These are phyloP conservation scores for Phytophthora boehmeriae DNA, from an alignment of 352 stramenopile genomes.

Conservation along the genomic window DNA sequence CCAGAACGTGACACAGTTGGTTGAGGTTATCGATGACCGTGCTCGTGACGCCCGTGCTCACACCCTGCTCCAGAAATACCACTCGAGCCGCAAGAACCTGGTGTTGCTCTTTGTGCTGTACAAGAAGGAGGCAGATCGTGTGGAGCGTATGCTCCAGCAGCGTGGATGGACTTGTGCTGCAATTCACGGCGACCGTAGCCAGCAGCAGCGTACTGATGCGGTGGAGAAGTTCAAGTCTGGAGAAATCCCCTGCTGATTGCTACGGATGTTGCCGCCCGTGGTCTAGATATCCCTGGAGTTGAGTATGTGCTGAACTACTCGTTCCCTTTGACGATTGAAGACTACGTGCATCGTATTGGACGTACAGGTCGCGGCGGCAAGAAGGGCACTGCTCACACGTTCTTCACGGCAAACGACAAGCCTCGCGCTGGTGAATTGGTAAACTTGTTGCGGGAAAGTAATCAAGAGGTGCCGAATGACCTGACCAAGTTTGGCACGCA, in stretches of 20 bases:
- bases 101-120: slow-evolving; percentile 98
- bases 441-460: slow-evolving; percentile 95
- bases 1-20: slow-evolving; percentile 94
- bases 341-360: slow-evolving; percentile 97
- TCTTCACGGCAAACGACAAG: slow-evolving; percentile 98
- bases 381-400: slow-evolving; percentile 96
- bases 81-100: slow-evolving; percentile 90
- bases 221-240: slow-evolving; percentile 96
- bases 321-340: slow-evolving; percentile 98
- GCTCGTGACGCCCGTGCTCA: slow-evolving; percentile 87
- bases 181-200: slow-evolving; percentile 97
- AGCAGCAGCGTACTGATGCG: slow-evolving; percentile 91
- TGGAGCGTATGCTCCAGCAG: slow-evolving; percentile 93
- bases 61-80: slow-evolving; percentile 94
- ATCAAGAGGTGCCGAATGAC: slow-evolving; percentile 92
- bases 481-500: slow-evolving; percentile 98
- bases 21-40: slow-evolving; percentile 95
- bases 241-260: slow-evolving; percentile 94
- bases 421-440: slow-evolving; percentile 95
- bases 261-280: slow-evolving; percentile 96
- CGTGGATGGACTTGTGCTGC: slow-evolving; percentile 93
- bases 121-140: slow-evolving; percentile 98
- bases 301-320: slow-evolving; percentile 98
- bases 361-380: slow-evolving; percentile 94
- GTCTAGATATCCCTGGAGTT: slow-evolving; percentile 97